These are phyloP conservation scores for Acanthamoeba divionensis DNA, from an alignment of 208 protist species.

Conservation along the genomic window DNA sequence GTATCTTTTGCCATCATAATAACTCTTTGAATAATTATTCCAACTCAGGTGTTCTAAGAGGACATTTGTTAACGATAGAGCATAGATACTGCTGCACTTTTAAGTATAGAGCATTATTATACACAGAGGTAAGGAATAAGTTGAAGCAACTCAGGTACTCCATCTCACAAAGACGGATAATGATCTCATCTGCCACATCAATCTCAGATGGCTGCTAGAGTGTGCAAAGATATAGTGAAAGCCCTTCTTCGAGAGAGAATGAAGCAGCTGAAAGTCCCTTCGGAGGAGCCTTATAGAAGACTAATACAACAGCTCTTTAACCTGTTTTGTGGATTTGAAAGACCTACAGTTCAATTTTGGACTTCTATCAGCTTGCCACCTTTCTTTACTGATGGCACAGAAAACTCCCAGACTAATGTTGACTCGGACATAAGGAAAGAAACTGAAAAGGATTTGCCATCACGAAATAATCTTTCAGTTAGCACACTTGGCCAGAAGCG, in stretches of 20 bases:
- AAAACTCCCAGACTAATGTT: no score
- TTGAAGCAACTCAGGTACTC: not conserved
- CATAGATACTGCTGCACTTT: not conserved
- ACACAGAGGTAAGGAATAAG: conserved; percentile 48
- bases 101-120: not conserved
- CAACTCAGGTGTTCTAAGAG: not conserved
- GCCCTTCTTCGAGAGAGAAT: conserved; percentile 56
- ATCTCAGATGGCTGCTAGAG: conserved; percentile 3
- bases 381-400: no score
- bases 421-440: no score
- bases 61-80: no score
- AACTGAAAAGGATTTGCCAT: no score
- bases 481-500: no score
- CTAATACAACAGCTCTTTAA: conserved; percentile 43
- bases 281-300: conserved; percentile 41
- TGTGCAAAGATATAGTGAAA: conserved; percentile 24
- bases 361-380: conserved; percentile 11
- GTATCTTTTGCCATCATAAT: not conserved
- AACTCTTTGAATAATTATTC: not conserved
- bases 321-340: conserved; percentile 28
- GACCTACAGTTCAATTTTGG: conserved; percentile 10
- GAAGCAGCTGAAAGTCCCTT: conserved; percentile 54
- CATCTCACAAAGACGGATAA: not conserved
- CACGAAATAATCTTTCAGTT: no score
- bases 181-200: not conserved